Base-by-base conservation (phyloP, 2,329 filamentous ascomycete genomes). In the Diatrype stigma region DNA sequence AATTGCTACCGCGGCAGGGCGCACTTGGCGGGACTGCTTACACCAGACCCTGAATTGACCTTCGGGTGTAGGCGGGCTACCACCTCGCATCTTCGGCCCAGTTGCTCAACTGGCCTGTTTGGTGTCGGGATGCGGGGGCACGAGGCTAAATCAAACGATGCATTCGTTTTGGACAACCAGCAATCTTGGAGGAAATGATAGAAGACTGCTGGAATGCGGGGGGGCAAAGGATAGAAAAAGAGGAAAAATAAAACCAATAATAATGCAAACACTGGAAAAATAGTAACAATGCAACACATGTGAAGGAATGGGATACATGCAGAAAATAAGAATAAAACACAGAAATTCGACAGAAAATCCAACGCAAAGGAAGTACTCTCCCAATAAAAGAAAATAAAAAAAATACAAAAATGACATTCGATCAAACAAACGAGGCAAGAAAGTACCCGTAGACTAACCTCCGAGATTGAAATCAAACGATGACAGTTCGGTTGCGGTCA, bases 391-490 rank as follows among this genome's bases (percentile, higher is more conserved):
- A 30, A 30, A 30, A 30, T 30, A 30, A 12, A 6, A 37, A 17
- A 37, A 37, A 37, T 16, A 14, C 14, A 37, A 17, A 37, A 7
- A 14, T 7, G 12, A 16, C 16, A 16, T 47, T 42, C 32, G 49
- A 60, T 58, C 54, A 22, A 46, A 42, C 40, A 19, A n/a, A 51
- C 17, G 32, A 38, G 11, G 12, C 45, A 42, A 30, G 12, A 42
- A 51, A 30, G 52, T 17, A 44, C 45, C 47, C 12, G 37, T 48
- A 40, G 42, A 65, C 63, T 64, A 51, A 65, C 63, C 63, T 60
- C 55, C 37, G 37, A 64, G 22, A 46, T 59, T 60, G 52, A 65
- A 65, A 50, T 65, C 63, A 28, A 63, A 65, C 32, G 52, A 57
- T n/a, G 58, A 44, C 23, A 65, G n/a, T 23, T 62, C 49, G 3